phyloP scores from a whole-genome alignment of 192 early-diverging fungal species.

The Umbelopsis vinacea region DNA sequence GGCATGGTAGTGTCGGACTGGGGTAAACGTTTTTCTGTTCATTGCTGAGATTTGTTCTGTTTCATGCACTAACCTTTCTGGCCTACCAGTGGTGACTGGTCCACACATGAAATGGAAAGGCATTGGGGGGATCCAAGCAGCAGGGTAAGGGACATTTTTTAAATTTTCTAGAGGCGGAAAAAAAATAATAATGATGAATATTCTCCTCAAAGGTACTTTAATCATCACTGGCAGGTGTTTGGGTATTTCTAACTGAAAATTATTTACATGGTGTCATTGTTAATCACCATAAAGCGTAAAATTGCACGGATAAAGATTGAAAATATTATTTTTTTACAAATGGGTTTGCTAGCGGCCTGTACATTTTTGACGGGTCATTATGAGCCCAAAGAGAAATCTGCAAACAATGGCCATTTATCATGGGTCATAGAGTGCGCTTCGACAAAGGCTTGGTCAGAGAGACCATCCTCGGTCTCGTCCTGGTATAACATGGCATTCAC shows the following conservation, averaged over 20 bases:
- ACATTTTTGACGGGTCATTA: not conserved
- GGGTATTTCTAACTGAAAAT: constrained; percentile 18
- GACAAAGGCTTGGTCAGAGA: not conserved
- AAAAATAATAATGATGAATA: not conserved
- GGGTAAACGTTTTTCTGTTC: constrained; percentile 33
- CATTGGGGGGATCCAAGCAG: constrained; percentile 53
- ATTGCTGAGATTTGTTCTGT: not conserved
- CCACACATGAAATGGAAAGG: constrained; percentile 52
- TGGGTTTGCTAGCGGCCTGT: not conserved
- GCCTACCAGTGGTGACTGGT: constrained; percentile 44
- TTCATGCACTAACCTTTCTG: not conserved
- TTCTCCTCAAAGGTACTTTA: constrained; percentile 26
- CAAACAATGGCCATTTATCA: not conserved
- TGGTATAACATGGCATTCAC: constrained; percentile 76
- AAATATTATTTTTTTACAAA: not conserved
- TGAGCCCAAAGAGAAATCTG: not conserved
- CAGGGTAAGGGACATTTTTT: constrained; percentile 45
- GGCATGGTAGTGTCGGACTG: constrained; percentile 58
- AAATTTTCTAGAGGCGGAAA: not conserved
- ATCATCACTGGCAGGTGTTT: constrained; percentile 36
- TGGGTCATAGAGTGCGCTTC: not conserved
- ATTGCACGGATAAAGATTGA: not conserved
- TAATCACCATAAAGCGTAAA: not conserved
- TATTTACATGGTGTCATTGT: not conserved
- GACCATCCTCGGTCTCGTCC: constrained; percentile 24